phyloP scores from a whole-genome alignment of 441 rosid genomes.

The Adansonia grandidieri region DNA sequence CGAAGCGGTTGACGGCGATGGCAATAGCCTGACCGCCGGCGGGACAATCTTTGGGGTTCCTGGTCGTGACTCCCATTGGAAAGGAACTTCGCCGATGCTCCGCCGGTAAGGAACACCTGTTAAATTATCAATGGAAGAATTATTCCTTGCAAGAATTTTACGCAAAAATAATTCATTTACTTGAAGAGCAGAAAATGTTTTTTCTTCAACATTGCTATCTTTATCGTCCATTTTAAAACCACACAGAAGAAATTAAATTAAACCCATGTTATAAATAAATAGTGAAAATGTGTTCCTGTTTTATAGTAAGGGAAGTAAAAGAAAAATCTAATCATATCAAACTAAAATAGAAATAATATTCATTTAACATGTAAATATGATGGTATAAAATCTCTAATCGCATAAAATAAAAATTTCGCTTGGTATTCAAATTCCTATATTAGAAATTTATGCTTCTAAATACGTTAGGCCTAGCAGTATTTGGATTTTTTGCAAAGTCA shows the following conservation, averaged over 20 bases:
- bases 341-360: neutral
- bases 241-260: neutral
- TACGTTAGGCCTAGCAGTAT: neutral
- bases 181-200: neutral
- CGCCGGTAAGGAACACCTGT: neutral
- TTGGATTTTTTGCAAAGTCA: too few relatives aligned
- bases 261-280: neutral
- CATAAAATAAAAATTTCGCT: neutral
- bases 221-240: neutral
- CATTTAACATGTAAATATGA: neutral
- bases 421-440: neutral
- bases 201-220: neutral
- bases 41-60: conserved; percentile 1
- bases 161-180: neutral
- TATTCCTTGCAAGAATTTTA: conserved; percentile 11
- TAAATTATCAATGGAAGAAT: neutral
- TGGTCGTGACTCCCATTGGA: neutral
- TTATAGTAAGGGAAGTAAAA: neutral
- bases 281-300: neutral
- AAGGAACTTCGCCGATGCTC: neutral
- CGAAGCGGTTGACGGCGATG: neutral
- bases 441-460: neutral
- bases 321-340: neutral
- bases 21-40: neutral
- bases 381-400: neutral